Evolutionary conservation across 179 eudicot genomes (phyloP), one percentile per base, ranked within the genome.

Genomic region (Actinidia arguta): DNA sequence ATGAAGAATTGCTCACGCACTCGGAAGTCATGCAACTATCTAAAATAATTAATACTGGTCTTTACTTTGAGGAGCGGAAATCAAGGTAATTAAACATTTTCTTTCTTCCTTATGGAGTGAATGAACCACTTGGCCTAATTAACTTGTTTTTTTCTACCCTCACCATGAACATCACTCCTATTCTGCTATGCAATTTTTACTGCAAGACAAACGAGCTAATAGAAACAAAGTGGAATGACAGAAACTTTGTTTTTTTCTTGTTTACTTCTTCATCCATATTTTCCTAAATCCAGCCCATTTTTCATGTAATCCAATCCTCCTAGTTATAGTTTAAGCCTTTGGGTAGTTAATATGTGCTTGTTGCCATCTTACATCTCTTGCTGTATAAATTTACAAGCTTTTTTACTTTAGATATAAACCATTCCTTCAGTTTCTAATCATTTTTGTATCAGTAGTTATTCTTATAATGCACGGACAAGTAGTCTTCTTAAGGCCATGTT

Each of bases 1-100:
- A 84, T 64, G 90, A 92, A 66, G 87, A 86, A 31, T 80, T 95
- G 87, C 97, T 95, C 82, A 90, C 89, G 76, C 97, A 96, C 83
- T 80, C 94, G 8, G 93, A 96, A 86, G 98, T 95, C 54, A 92
- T 90, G 79, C 88, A 87, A 58, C 88, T 96, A 54, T 95, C 98
- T 12, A 88, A 83, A 71, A 93, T 93, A 83, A 92, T 93, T 17
- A 90, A 93, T 75, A 9, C 1, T 31, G 99, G 99, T 59, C 92
- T 93, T 78, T 78, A 83, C 82, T 77, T 96, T 78, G 97, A 92
- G 81, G 93, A 95, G 83, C 93, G 84, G 52, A 90, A 88, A 87
- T 84, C 87, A 83, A 95, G 98, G 99, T 96, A 89, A 74, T 47
- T 68, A 54, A 17, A 58, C 4, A 24, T 67, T 50, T 71, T 46